phyloP scores from a whole-genome alignment of 768 basidiomycete species.

The Dioszegia hungarica region DNA sequence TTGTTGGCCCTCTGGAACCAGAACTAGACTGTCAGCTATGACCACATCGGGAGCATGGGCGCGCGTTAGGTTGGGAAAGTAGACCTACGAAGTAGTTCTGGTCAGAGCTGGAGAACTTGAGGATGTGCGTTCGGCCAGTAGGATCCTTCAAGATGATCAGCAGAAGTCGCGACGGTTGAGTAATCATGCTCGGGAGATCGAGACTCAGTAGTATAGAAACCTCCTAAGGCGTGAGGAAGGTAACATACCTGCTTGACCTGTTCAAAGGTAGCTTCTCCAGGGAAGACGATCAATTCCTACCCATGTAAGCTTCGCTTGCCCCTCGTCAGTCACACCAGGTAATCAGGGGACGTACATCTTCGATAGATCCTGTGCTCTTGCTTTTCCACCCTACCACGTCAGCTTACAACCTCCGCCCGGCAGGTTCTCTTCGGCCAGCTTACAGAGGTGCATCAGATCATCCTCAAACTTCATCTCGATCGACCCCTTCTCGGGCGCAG shows the following conservation, averaged over 20 bases:
- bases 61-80: too few species aligned
- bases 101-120: conserved; percentile 85
- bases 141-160: conserved; percentile 48
- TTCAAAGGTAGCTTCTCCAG: conserved; percentile 73
- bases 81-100: conserved; percentile 77
- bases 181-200: too few species aligned
- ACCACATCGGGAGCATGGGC: background rate
- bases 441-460: conserved; percentile 57
- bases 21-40: conserved; percentile 25
- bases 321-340: too few species aligned
- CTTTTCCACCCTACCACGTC: conserved; percentile 36
- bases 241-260: conserved; percentile 60
- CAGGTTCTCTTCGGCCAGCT: conserved; percentile 53
- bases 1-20: conserved; percentile 42
- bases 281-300: conserved; percentile 82
- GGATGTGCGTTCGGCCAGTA: conserved; percentile 71
- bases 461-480: conserved; percentile 39
- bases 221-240: too few species aligned
- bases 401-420: background rate
- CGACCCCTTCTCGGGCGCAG: conserved; percentile 40
- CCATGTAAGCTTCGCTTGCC: conserved; percentile 3
- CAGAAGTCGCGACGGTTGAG: too few species aligned
- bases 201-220: too few species aligned
- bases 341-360: conserved; percentile 32
- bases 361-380: conserved; percentile 18